Conservation (phyloP, 306 rosid genomes). For the Lagenaria siceraria region DNA sequence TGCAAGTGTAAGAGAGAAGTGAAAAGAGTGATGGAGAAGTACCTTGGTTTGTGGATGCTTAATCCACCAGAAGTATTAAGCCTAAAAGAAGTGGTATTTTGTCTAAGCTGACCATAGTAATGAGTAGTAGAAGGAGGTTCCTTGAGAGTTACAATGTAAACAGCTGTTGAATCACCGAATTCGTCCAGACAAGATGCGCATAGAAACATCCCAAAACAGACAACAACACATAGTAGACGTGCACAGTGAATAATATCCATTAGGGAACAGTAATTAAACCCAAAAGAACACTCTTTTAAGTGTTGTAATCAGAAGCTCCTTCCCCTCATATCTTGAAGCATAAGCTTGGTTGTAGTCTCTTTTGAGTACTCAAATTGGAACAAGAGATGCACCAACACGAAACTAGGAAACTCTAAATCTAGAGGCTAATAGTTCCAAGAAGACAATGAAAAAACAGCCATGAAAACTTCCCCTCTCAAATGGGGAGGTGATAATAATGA, state of each 20-base stretch:
- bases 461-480: conserved; percentile 7
- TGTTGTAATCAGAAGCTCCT: neutral
- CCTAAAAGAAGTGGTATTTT: conserved; percentile 19
- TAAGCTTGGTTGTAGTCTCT: neutral
- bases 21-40: conserved; percentile 5
- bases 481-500: conserved; percentile 16
- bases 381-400: neutral
- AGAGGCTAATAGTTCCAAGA: conserved; percentile 7
- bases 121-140: conserved; percentile 44
- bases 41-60: conserved; percentile 64
- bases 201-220: conserved; percentile 30
- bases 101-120: conserved; percentile 39
- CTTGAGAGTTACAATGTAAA: conserved; percentile 71
- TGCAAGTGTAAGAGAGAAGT: neutral
- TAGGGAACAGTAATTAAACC: conserved; percentile 11
- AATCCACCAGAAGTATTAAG: conserved; percentile 33
- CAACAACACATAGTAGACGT: conserved; percentile 25
- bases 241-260: conserved; percentile 39
- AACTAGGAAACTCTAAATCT: conserved; percentile 14
- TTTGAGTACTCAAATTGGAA: neutral
- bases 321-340: neutral
- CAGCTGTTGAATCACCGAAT: conserved; percentile 38
- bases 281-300: neutral
- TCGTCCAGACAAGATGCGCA: conserved; percentile 38
- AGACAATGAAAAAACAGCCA: conserved; percentile 18